phyloP scores from a whole-genome alignment of 2,329 filamentous ascomycete genomes.

The Phialemonium atrogriseum region DNA sequence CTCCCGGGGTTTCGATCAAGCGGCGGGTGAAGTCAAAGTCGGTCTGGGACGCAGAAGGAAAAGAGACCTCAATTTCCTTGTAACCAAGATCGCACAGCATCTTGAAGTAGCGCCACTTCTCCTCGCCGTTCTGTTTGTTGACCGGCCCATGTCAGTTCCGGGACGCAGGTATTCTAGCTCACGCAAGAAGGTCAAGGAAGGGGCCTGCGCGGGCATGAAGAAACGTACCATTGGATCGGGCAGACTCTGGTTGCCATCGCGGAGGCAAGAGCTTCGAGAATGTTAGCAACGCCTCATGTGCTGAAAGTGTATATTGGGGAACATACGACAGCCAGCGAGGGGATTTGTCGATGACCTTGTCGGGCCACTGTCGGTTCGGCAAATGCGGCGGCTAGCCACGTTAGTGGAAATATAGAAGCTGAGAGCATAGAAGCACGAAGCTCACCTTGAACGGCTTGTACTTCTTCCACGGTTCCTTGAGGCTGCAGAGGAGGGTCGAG shows the following conservation, averaged over 20 bases:
- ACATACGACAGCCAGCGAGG: conserved; percentile 71
- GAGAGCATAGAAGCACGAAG: conserved; percentile 37
- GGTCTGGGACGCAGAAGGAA: conserved; percentile 87
- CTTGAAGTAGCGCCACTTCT: conserved; percentile 93
- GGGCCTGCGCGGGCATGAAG: conserved; percentile 4
- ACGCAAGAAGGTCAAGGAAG: conserved; percentile 1
- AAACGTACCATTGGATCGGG: conserved; percentile 78
- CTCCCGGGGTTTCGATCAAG: conserved; percentile 75
- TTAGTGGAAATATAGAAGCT: conserved; percentile 31
- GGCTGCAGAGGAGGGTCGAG: conserved; percentile 34
- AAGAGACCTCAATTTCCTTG: conserved; percentile 96
- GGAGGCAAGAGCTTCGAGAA: conserved; percentile 53
- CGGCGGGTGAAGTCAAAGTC: conserved; percentile 93
- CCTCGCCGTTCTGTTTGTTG: conserved; percentile 70
- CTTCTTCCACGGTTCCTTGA: conserved; percentile 69
- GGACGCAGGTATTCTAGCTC: conserved; percentile 1
- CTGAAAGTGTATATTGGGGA: too few relatives aligned
- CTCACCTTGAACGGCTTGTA: conserved; percentile 53
- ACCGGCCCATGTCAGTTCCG: conserved; percentile 3
- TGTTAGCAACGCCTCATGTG: too few relatives aligned
- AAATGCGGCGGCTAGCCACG: not conserved
- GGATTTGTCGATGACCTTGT: conserved; percentile 72
- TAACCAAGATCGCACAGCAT: conserved; percentile 89
- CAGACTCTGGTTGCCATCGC: conserved; percentile 92
- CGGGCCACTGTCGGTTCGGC: conserved; percentile 73